A percentile compares a stretch with the other conserved stretches of the same genome.
Evolutionary conservation across 1,139 yeast genomes (phyloP).

Genomic region (Debaryomycetaceae sp.): DNA sequence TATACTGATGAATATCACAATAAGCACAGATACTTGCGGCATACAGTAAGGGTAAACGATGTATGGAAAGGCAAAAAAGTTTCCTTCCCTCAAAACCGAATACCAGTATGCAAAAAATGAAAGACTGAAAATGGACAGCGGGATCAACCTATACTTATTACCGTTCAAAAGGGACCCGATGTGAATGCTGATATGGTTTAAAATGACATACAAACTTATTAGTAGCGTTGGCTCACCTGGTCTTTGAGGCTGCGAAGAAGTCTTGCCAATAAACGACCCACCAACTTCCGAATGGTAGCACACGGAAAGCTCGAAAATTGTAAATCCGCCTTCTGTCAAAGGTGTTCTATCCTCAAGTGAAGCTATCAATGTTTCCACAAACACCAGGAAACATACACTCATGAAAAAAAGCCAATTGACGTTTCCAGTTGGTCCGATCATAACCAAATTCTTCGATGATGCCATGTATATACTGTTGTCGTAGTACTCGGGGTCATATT

Average conservation of each 20-base stretch:
- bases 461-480: constrained; percentile 29
- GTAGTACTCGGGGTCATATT: constrained; percentile 30
- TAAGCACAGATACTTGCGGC: constrained; percentile 58
- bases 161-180: constrained; percentile 52
- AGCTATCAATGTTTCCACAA: constrained; percentile 67
- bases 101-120: constrained; percentile 47
- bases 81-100: constrained; percentile 31
- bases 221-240: constrained; percentile 56
- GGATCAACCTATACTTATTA: constrained; percentile 55
- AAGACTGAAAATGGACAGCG: constrained; percentile 57
- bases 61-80: constrained; percentile 48
- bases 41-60: constrained; percentile 53
- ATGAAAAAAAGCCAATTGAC: constrained; percentile 65
- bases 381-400: constrained; percentile 59
- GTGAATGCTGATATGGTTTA: constrained; percentile 58
- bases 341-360: constrained; percentile 59
- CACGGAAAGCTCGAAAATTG: constrained; percentile 69
- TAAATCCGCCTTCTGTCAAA: constrained; percentile 63
- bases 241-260: constrained; percentile 41
- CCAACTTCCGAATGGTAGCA: constrained; percentile 48
- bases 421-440: constrained; percentile 51
- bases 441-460: constrained; percentile 29
- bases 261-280: constrained; percentile 33
- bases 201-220: constrained; percentile 49
- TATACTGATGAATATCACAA: constrained; percentile 48